Base-by-base conservation (phyloP, 1,139 yeast genomes). In the Meyerozyma athensensis region DNA sequence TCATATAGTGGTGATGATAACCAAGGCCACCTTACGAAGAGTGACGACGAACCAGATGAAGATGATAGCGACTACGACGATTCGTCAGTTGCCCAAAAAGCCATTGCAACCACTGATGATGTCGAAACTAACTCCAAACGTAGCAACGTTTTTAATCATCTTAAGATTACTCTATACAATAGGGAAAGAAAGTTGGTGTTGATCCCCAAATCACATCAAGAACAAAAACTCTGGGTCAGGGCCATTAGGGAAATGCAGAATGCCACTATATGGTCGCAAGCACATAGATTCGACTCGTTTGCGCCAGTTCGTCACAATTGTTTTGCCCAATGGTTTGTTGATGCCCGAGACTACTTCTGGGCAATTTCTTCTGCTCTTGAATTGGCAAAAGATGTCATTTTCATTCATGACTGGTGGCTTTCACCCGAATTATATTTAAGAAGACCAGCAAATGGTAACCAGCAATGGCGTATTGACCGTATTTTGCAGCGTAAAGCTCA, bases 391-490 rank as follows among this genome's bases (percentile, higher is more conserved):
- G 98, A 92, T 64, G 94, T 86, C 1, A 84, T 94, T 32, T 94
- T 82, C 56, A 87, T 94, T 38, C 97, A 92, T 56, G 99, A 92
- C 56, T 94, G 99, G 99, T 94, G 98, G 98, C 67, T 94, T 22
- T 78, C 94, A 8, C 99, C 99, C 0, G 98, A 94, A 57, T 58
- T 92, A 8, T 92, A 94, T 52, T 66, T 94, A 63, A 76, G 98
- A 45, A 72, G 99, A 38, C 98, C 98, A 0, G 92, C 96, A 0
- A 84, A 86, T 58, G 96, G 96, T 10, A 90, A 92, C 51, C 97
- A 94, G 57, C 86, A 86, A 48, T 92, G 90, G 82, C 76, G 99
- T 56, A 65, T 94, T 36, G 99, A 94, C 59, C 73, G 98, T 53
- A 61, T 94, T 4, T 67, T 94, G 48, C 87, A 86, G 56, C 72